phyloP scores from a whole-genome alignment of 257 asterid species.

The Linderniella brevidens region DNA sequence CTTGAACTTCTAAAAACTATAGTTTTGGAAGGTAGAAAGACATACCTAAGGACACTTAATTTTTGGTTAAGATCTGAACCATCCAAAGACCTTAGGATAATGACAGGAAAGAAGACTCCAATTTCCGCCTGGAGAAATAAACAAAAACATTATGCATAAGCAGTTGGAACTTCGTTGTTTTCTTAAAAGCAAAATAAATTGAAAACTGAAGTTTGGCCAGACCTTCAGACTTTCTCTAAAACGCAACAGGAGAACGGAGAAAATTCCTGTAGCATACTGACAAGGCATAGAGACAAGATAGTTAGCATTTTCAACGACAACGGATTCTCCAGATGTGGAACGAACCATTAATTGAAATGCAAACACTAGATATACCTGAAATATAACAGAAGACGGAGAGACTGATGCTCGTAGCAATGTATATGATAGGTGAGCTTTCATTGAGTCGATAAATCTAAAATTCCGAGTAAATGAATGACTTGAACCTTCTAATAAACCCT shows the following conservation, averaged over 20 bases:
- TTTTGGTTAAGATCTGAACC: constrained; percentile 76
- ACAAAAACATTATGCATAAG: constrained; percentile 13
- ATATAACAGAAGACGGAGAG: constrained; percentile 53
- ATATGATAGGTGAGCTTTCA: constrained; percentile 84
- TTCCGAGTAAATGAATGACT: constrained; percentile 51
- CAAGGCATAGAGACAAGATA: constrained; percentile 18
- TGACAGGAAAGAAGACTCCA: constrained; percentile 72
- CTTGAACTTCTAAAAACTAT: background rate
- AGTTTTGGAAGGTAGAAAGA: constrained; percentile 10
- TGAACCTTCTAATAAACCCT: constrained; percentile 77
- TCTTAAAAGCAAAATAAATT: constrained; percentile 9
- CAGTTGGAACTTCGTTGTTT: background rate
- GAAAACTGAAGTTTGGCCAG: constrained; percentile 12
- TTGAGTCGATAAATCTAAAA: constrained; percentile 59
- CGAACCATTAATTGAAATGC: constrained; percentile 6
- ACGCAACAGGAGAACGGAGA: constrained; percentile 62
- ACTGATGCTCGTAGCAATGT: constrained; percentile 71
- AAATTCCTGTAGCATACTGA: constrained; percentile 78
- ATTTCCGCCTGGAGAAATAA: constrained; percentile 62
- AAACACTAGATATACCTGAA: constrained; percentile 44
- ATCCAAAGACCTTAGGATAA: constrained; percentile 72
- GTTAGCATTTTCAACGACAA: constrained; percentile 10
- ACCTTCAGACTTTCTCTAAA: constrained; percentile 93
- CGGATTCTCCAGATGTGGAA: background rate
- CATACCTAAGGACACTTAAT: constrained; percentile 63